Percentiles rank a stretch among this genome's conserved stretches.
These are phyloP conservation scores for Magnolia officinalis DNA, from an alignment of 164 flowering plant genomes.

Conservation along the genomic window DNA sequence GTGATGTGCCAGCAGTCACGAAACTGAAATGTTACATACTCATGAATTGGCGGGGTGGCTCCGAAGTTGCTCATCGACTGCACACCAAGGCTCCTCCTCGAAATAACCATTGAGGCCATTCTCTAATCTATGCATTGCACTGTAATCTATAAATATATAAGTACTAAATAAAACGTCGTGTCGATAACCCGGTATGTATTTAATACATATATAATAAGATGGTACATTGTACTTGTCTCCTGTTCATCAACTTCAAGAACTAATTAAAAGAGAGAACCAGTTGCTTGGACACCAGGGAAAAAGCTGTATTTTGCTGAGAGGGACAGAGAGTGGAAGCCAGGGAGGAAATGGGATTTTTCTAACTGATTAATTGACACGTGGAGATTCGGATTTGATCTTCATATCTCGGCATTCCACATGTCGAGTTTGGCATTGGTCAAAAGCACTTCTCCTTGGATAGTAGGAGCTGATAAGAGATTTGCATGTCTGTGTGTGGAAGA, in stretches of 20 bases:
- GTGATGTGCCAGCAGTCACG: not conserved
- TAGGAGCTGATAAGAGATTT: not conserved
- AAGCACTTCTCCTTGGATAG: not conserved
- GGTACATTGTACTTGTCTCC: constrained; percentile 11
- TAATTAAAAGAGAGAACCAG: not conserved
- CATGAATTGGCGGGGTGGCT: not conserved
- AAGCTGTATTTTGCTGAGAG: not conserved
- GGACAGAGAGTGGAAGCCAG: not conserved
- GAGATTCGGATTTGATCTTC: not conserved
- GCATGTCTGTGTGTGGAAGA: not conserved
- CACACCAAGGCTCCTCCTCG: not conserved
- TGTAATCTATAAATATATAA: not conserved
- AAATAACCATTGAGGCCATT: not conserved
- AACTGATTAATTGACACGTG: too few species aligned
- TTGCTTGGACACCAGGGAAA: not conserved
- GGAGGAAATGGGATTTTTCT: not conserved
- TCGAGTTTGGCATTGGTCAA: not conserved
- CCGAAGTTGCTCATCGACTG: not conserved
- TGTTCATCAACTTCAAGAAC: not conserved
- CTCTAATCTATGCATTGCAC: not conserved
- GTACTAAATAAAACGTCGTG: not conserved
- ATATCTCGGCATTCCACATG: not conserved
- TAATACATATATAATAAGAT: constrained; percentile 1
- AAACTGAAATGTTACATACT: not conserved
- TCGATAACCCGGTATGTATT: not conserved